Evolutionary conservation across 1,139 yeast species (phyloP).

Genomic region (Lodderomyces beijingensis): DNA sequence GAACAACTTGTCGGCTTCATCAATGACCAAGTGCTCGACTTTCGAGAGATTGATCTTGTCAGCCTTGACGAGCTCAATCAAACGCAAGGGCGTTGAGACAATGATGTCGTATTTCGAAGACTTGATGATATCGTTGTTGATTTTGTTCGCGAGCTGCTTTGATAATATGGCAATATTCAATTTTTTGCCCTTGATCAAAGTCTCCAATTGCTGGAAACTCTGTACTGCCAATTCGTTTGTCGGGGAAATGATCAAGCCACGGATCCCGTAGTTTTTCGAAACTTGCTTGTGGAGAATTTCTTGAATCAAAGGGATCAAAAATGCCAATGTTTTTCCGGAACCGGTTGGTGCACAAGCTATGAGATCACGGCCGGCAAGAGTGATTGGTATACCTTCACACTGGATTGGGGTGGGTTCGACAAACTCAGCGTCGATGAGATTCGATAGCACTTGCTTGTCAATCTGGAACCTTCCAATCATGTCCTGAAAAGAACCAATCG

Average conservation of each 20-base stretch:
- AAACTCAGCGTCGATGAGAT: constrained; percentile 66
- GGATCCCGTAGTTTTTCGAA: constrained; percentile 43
- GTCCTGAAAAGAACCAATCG: constrained; percentile 86
- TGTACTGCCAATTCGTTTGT: constrained; percentile 83
- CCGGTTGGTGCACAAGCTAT: constrained; percentile 94
- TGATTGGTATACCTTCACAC: constrained; percentile 74
- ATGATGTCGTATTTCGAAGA: constrained; percentile 71
- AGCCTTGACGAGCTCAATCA: constrained; percentile 70
- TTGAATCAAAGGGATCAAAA: constrained; percentile 77
- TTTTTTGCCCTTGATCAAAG: constrained; percentile 50
- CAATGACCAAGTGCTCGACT: constrained; percentile 76
- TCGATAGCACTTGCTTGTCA: constrained; percentile 57
- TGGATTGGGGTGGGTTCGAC: constrained; percentile 90
- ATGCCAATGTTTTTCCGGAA: constrained; percentile 89
- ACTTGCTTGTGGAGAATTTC: constrained; percentile 17
- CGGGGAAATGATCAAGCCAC: constrained; percentile 84
- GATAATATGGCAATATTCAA: constrained; percentile 67
- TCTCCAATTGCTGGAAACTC: constrained; percentile 66
- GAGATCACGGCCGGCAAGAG: constrained; percentile 62
- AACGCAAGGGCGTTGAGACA: constrained; percentile 83
- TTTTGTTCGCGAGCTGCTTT: constrained; percentile 69
- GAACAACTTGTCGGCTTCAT: constrained; percentile 93
- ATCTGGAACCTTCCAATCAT: constrained; percentile 63
- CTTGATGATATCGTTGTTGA: constrained; percentile 54
- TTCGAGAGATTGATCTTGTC: constrained; percentile 54